phyloP scores from a whole-genome alignment of 768 basidiomycete genomes.

The Pleurotus eryngii region DNA sequence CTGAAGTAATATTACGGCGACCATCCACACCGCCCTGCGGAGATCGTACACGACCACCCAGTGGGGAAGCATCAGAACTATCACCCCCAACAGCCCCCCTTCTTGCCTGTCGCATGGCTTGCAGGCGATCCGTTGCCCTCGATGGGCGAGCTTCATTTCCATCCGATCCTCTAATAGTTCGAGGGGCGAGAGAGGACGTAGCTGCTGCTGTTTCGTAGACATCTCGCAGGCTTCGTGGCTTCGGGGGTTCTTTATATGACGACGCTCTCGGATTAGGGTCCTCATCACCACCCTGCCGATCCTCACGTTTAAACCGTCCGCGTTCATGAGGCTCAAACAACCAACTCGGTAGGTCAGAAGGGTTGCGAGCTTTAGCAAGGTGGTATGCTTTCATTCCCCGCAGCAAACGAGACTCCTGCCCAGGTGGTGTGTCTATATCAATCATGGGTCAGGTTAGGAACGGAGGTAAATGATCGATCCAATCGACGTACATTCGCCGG shows the following conservation, averaged over 20 bases:
- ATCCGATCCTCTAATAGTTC: background rate
- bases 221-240: constrained; percentile 30
- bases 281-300: constrained; percentile 11
- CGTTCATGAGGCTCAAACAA: constrained; percentile 60
- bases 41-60: background rate
- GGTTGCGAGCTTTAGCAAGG: constrained; percentile 53
- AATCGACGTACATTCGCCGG: constrained; percentile 41
- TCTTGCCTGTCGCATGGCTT: constrained; percentile 48
- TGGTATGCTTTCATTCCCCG: constrained; percentile 70
- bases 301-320: constrained; percentile 18
- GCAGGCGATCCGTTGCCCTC: constrained; percentile 44
- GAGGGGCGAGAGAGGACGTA: constrained; percentile 3
- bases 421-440: constrained; percentile 43
- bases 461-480: background rate
- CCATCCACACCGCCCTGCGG: background rate
- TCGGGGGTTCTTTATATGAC: constrained; percentile 13
- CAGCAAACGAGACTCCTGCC: constrained; percentile 56
- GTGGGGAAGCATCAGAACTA: constrained; percentile 4
- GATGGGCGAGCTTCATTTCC: constrained; percentile 23
- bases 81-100: constrained; percentile 19
- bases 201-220: constrained; percentile 32
- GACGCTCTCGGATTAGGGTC: constrained; percentile 9
- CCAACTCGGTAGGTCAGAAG: constrained; percentile 62
- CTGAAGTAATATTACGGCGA: background rate
- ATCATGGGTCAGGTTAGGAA: no score